Evolutionary conservation across 768 basidiomycete species (phyloP).

Genomic region (Mycena vitilis): DNA sequence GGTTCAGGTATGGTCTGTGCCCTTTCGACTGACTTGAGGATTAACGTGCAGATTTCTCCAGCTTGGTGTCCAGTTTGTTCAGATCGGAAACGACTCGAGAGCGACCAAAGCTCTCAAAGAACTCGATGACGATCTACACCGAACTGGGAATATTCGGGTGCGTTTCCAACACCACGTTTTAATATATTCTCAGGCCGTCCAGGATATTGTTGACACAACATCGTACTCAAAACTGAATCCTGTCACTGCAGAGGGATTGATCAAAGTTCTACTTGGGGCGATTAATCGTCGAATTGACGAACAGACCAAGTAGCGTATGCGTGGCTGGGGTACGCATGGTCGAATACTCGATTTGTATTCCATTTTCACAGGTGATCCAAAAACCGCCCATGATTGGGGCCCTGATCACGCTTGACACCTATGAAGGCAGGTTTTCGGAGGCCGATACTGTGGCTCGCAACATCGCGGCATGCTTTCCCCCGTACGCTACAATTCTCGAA

Average conservation of each 20-base stretch:
- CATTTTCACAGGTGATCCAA: background rate
- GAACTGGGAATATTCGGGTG: constrained; percentile 57
- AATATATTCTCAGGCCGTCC: background rate
- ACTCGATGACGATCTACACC: constrained; percentile 68
- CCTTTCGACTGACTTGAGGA: background rate
- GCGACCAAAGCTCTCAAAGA: constrained; percentile 59
- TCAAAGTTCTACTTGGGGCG: constrained; percentile 31
- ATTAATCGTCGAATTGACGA: constrained; percentile 34
- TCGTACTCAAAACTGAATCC: constrained; percentile 31
- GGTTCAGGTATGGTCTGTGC: constrained; percentile 23
- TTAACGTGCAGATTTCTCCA: constrained; percentile 37
- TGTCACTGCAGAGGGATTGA: constrained; percentile 32
- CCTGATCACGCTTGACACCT: background rate
- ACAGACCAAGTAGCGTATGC: constrained; percentile 15
- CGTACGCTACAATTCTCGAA: too few species aligned
- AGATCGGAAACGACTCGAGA: constrained; percentile 64
- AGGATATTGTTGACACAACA: constrained; percentile 35
- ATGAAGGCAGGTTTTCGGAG: background rate
- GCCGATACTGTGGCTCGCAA: background rate
- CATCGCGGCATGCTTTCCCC: too few species aligned
- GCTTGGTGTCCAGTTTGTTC: constrained; percentile 80
- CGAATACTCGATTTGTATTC: constrained; percentile 6
- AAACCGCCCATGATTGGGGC: background rate
- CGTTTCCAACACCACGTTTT: constrained; percentile 25
- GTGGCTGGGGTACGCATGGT: background rate